A percentile compares a stretch with the other conserved stretches of the same genome.
These are phyloP conservation scores for Stachybotrys chartarum DNA, from an alignment of 2,329 filamentous ascomycete genomes.

Conservation along the genomic window DNA sequence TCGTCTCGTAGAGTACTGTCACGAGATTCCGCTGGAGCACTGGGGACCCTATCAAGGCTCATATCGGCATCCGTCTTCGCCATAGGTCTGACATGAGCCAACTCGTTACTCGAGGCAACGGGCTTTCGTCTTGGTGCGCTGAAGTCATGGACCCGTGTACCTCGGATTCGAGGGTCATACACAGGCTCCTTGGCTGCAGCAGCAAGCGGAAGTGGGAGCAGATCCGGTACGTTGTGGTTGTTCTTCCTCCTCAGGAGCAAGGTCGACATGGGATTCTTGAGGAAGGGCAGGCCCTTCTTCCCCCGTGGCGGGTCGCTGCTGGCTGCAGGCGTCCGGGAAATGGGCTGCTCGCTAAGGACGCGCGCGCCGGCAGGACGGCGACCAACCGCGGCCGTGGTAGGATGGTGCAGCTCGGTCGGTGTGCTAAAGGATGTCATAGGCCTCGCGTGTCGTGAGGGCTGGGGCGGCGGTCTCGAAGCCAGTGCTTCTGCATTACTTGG, in stretches of 20 bases:
- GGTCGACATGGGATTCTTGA: slow-evolving; percentile 54
- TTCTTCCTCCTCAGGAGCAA: slow-evolving; percentile 50
- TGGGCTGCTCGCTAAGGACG: slow-evolving; percentile 29
- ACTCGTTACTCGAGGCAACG: slow-evolving; percentile 8
- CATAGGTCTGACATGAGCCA: slow-evolving; percentile 1
- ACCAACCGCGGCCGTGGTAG: slow-evolving; percentile 19
- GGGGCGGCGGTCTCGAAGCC: slow-evolving; percentile 18
- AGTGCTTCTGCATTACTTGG: slow-evolving; percentile 20
- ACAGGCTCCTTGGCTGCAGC: slow-evolving; percentile 34
- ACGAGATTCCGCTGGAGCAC: slow-evolving; percentile 7
- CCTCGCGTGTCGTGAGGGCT: slow-evolving; percentile 20
- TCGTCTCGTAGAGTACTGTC: slow-evolving; percentile 10
- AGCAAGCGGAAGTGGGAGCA: slow-evolving; percentile 31
- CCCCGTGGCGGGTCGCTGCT: slow-evolving; percentile 30
- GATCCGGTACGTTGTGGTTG: slow-evolving; percentile 39
- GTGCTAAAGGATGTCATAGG: slow-evolving; percentile 37
- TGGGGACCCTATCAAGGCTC: not conserved
- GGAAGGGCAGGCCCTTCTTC: slow-evolving; percentile 48
- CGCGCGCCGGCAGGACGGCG: slow-evolving; percentile 36
- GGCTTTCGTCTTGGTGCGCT: slow-evolving; percentile 49
- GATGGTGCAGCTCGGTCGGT: slow-evolving; percentile 39
- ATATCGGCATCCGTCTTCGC: not conserved
- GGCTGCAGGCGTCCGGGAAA: slow-evolving; percentile 19
- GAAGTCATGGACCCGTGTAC: slow-evolving; percentile 59
- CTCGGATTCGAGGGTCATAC: slow-evolving; percentile 58